Percentiles rank a stretch among this genome's conserved stretches.
phyloP scores from a whole-genome alignment of 306 rosid species.

The Amphicarpaea edgeworthii region DNA sequence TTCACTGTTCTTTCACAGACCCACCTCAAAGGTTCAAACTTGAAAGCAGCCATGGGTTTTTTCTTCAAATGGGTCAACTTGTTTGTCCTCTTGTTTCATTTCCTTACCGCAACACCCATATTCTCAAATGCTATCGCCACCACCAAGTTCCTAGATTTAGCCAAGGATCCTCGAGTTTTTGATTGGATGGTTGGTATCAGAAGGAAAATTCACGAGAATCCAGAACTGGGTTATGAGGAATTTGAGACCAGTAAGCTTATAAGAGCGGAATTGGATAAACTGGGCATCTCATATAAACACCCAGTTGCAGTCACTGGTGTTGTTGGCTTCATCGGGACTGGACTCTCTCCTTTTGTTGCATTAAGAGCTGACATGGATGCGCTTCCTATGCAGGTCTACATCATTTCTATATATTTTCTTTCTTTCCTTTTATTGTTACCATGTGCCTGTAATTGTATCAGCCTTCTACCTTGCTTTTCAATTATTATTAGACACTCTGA shows the following conservation, averaged over 20 bases:
- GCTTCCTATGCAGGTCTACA: constrained; percentile 70
- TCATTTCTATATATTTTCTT: neutral
- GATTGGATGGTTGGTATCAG: constrained; percentile 75
- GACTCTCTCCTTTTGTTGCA: constrained; percentile 80
- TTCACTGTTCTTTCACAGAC: constrained; percentile 8
- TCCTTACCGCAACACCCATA: constrained; percentile 28
- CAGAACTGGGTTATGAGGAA: constrained; percentile 82
- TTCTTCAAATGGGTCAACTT: constrained; percentile 44
- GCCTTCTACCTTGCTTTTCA: constrained; percentile 27
- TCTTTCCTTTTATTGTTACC: neutral
- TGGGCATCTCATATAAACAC: constrained; percentile 65
- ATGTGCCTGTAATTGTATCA: neutral
- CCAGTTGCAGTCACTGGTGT: constrained; percentile 83
- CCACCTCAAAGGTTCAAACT: constrained; percentile 10
- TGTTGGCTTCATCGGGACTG: constrained; percentile 74
- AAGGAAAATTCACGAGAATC: constrained; percentile 83
- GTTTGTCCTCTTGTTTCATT: constrained; percentile 29
- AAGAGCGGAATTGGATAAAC: constrained; percentile 66
- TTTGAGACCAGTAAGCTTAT: constrained; percentile 80
- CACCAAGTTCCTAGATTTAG: constrained; percentile 53
- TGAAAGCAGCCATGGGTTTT: constrained; percentile 46
- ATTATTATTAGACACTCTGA: too few relatives aligned
- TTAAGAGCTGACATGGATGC: constrained; percentile 97
- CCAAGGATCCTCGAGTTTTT: constrained; percentile 57
- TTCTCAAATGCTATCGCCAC: constrained; percentile 55